phyloP scores from a whole-genome alignment of 2,329 filamentous ascomycete species.

The Simplicillium sp. region DNA sequence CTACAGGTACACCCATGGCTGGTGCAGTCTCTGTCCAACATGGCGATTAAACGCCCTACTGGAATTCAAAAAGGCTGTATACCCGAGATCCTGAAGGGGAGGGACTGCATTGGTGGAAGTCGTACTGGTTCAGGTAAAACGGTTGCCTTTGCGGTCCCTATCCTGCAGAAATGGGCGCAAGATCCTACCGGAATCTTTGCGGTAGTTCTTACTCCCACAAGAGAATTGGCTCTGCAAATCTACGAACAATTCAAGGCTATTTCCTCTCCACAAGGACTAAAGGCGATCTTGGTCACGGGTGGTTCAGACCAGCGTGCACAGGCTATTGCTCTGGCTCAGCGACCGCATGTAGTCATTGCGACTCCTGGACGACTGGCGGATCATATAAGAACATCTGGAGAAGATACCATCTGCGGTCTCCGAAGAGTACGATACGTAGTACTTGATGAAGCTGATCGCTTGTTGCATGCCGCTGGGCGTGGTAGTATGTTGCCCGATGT shows the following conservation, averaged over 20 bases:
- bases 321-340: constrained; percentile 69
- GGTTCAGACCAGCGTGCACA: constrained; percentile 89
- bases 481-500: constrained; percentile 94
- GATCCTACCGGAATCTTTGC: constrained; percentile 90
- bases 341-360: constrained; percentile 88
- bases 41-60: constrained; percentile 81
- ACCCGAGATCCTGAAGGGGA: constrained; percentile 80
- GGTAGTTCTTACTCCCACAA: constrained; percentile 79
- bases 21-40: constrained; percentile 62
- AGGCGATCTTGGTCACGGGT: constrained; percentile 82
- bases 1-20: constrained; percentile 79
- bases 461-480: constrained; percentile 61
- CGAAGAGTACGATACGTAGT: constrained; percentile 76
- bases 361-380: constrained; percentile 90
- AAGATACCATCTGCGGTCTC: constrained; percentile 80
- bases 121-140: constrained; percentile 96
- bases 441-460: constrained; percentile 88
- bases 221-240: constrained; percentile 90
- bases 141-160: constrained; percentile 88
- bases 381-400: constrained; percentile 83
- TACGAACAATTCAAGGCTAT: constrained; percentile 95
- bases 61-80: constrained; percentile 91
- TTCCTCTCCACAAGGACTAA: constrained; percentile 77
- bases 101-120: constrained; percentile 91
- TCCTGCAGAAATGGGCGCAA: constrained; percentile 85